Conservation (phyloP, 1,284 basidiomycete genomes). For the Uromyces viciae-fabae region DNA sequence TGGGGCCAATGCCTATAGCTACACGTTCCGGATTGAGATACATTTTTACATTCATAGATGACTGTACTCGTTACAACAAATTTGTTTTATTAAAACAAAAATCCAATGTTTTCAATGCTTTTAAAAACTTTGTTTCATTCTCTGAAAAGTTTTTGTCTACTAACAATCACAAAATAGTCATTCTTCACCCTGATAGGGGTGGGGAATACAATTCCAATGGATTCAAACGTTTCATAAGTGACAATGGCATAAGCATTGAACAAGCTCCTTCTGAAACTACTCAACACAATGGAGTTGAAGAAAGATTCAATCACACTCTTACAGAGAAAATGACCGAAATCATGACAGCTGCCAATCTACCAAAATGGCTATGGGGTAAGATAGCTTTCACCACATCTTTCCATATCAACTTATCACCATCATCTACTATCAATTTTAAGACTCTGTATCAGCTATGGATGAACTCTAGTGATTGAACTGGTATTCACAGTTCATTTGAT, state of each 20-base stretch:
- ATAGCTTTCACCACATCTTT: too few relatives aligned
- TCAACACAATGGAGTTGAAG: neutral
- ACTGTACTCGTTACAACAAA: neutral
- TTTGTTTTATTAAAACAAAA: neutral
- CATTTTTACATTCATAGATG: constrained; percentile 4
- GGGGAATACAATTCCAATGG: neutral
- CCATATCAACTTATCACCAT: too few relatives aligned
- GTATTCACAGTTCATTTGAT: too few relatives aligned
- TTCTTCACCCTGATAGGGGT: neutral
- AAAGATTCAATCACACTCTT: constrained; percentile 10
- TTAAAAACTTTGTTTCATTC: neutral
- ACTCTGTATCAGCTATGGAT: too few relatives aligned
- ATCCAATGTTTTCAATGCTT: neutral
- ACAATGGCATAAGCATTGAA: neutral
- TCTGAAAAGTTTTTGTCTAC: neutral
- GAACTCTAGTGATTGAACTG: too few relatives aligned
- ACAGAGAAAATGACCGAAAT: too few relatives aligned
- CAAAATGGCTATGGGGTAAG: too few relatives aligned
- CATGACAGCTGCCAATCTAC: too few relatives aligned
- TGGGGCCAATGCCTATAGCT: neutral
- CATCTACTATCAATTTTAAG: too few relatives aligned
- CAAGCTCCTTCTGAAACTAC: neutral
- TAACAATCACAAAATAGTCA: neutral
- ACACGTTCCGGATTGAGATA: neutral
- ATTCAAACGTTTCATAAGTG: neutral